Conservation (phyloP, 75 land plant genomes). For the Pinus taeda region DNA sequence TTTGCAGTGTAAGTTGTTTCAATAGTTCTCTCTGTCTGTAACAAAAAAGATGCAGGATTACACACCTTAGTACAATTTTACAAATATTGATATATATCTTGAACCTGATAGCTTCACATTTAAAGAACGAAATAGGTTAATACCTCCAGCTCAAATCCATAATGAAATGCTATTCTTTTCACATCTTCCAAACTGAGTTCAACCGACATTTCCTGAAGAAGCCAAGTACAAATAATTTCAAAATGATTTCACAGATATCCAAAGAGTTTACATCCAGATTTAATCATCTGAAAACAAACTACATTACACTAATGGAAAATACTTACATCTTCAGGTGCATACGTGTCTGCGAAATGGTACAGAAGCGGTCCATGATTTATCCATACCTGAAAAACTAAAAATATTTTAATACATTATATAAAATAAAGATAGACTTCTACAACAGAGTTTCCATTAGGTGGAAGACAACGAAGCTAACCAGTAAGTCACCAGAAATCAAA, state of each 20-base stretch:
- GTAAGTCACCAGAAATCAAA: not conserved
- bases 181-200: conserved; percentile 98
- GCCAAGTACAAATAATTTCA: not conserved
- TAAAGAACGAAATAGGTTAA: not conserved
- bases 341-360: conserved; percentile 88
- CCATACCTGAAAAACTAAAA: conserved; percentile 67
- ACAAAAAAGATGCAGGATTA: conserved; percentile 4
- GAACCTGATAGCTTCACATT: not conserved
- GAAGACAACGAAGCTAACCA: not conserved
- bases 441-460: not conserved
- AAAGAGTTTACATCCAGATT: not conserved
- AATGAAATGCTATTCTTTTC: conserved; percentile 67
- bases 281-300: not conserved
- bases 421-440: not conserved
- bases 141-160: conserved; percentile 88
- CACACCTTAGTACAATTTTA: not conserved
- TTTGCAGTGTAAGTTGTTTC: conserved; percentile 92
- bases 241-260: not conserved
- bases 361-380: conserved; percentile 94
- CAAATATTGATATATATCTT: not conserved
- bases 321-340: conserved; percentile 74
- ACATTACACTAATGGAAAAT: not conserved
- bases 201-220: conserved; percentile 76
- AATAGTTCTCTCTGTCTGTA: conserved; percentile 68
- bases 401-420: not conserved